These are phyloP conservation scores for Cucurbita pepo DNA, from an alignment of 306 rosid species.

Conservation along the genomic window DNA sequence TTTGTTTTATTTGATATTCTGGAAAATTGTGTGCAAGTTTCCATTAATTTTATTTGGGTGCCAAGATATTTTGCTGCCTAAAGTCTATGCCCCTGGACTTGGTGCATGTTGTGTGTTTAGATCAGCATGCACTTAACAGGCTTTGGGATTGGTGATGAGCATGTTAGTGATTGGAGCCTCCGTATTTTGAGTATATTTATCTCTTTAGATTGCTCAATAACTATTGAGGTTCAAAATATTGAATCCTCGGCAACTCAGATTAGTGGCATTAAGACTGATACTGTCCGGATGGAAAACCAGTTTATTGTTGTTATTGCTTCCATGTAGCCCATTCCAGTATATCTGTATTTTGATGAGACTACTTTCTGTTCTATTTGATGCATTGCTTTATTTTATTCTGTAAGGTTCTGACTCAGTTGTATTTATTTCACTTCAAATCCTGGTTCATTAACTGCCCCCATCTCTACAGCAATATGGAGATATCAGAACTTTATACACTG, in stretches of 20 bases:
- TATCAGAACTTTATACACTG: conserved; percentile 84
- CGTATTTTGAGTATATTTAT: neutral
- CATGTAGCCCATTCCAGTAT: neutral
- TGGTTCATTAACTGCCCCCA: conserved; percentile 1
- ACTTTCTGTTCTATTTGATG: neutral
- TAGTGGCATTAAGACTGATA: neutral
- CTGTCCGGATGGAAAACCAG: neutral
- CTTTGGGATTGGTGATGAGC: neutral
- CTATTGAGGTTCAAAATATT: neutral
- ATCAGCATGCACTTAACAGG: neutral
- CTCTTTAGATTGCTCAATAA: neutral
- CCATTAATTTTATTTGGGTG: neutral
- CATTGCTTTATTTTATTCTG: neutral
- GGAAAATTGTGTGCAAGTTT: neutral
- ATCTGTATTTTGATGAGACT: neutral
- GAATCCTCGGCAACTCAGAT: neutral
- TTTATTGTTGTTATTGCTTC: neutral
- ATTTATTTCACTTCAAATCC: conserved; percentile 4
- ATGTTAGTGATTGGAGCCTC: neutral
- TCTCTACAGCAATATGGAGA: conserved; percentile 69
- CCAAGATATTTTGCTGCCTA: neutral
- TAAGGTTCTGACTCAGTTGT: neutral
- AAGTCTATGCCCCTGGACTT: neutral
- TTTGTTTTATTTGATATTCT: neutral
- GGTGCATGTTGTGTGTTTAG: neutral